These are phyloP conservation scores for carrot (Daucus carota) DNA, from an alignment of 129 eudicot species.

Conservation along the genomic window DNA sequence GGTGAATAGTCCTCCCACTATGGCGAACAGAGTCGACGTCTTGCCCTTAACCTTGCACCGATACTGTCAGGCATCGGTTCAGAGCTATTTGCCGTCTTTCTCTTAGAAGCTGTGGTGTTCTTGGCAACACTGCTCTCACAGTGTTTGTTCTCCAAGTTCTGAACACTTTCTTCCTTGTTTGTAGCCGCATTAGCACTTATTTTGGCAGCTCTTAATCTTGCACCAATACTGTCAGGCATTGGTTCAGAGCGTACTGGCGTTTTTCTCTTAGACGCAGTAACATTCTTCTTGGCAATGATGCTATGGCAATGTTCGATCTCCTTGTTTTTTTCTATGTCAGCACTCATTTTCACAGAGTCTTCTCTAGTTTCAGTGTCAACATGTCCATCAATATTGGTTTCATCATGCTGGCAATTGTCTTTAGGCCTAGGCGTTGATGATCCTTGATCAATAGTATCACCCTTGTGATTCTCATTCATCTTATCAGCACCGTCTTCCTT, in stretches of 20 bases:
- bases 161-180: slow-evolving; percentile 4
- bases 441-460: slow-evolving; percentile 3
- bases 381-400: not conserved
- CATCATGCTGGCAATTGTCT: not conserved
- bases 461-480: not conserved
- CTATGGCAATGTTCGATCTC: slow-evolving; percentile 5
- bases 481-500: too few relatives aligned
- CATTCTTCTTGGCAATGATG: slow-evolving; percentile 14
- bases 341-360: not conserved
- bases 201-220: slow-evolving; percentile 26
- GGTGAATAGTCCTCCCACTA: not conserved
- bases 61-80: slow-evolving; percentile 27
- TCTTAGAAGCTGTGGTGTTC: slow-evolving; percentile 21
- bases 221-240: slow-evolving; percentile 31
- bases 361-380: slow-evolving; percentile 5
- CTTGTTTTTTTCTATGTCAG: slow-evolving; percentile 4
- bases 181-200: not conserved
- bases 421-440: not conserved
- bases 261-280: slow-evolving; percentile 20
- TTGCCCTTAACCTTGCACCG: slow-evolving; percentile 36
- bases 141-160: slow-evolving; percentile 4
- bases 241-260: not conserved
- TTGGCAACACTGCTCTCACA: slow-evolving; percentile 14
- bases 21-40: slow-evolving; percentile 13
- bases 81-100: slow-evolving; percentile 14